A percentile compares a stretch with the other conserved stretches of the same genome.
Conservation (phyloP, 2,329 filamentous ascomycete genomes). For the Stagonosporopsis vannaccii region DNA sequence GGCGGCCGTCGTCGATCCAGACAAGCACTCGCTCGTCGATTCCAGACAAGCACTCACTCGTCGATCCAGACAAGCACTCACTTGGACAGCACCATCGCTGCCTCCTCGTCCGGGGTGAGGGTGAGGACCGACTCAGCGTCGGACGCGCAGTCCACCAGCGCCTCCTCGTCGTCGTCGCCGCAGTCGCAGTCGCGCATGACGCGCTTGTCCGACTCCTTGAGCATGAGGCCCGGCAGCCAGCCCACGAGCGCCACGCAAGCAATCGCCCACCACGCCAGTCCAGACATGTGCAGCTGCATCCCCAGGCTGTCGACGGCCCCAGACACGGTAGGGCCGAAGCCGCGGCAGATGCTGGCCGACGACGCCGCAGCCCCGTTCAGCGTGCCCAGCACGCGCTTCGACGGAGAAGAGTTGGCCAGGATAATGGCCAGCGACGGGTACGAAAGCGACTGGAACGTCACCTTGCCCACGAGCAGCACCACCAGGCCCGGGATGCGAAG, state of each 20-base stretch:
- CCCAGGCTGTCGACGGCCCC: slow-evolving; percentile 85
- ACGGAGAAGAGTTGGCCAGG: slow-evolving; percentile 85
- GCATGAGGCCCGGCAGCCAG: slow-evolving; percentile 57
- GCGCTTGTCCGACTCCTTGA: slow-evolving; percentile 68
- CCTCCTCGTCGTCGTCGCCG: slow-evolving; percentile 42
- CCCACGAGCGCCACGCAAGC: slow-evolving; percentile 78
- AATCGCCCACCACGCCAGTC: slow-evolving; percentile 92
- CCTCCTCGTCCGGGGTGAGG: slow-evolving; percentile 40
- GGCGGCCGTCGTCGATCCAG: too few relatives aligned
- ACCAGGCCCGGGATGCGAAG: slow-evolving; percentile 79
- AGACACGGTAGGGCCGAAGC: slow-evolving; percentile 87
- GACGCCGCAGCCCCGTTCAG: slow-evolving; percentile 94
- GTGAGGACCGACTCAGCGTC: slow-evolving; percentile 45
- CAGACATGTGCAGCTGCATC: slow-evolving; percentile 80
- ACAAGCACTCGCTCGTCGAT: too few relatives aligned
- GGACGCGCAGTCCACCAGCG: slow-evolving; percentile 37
- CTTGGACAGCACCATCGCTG: slow-evolving; percentile 41
- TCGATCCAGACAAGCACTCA: too few relatives aligned
- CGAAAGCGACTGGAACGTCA: slow-evolving; percentile 87
- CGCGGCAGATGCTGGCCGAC: slow-evolving; percentile 85
- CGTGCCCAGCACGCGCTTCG: slow-evolving; percentile 82
- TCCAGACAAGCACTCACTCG: too few relatives aligned
- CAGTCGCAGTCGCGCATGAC: slow-evolving; percentile 31
- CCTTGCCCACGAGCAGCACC: slow-evolving; percentile 84
- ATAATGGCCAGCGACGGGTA: slow-evolving; percentile 92